These are phyloP conservation scores for Lunasporangiospora selenospora DNA, from an alignment of 192 early-diverging fungal genomes.

Conservation along the genomic window DNA sequence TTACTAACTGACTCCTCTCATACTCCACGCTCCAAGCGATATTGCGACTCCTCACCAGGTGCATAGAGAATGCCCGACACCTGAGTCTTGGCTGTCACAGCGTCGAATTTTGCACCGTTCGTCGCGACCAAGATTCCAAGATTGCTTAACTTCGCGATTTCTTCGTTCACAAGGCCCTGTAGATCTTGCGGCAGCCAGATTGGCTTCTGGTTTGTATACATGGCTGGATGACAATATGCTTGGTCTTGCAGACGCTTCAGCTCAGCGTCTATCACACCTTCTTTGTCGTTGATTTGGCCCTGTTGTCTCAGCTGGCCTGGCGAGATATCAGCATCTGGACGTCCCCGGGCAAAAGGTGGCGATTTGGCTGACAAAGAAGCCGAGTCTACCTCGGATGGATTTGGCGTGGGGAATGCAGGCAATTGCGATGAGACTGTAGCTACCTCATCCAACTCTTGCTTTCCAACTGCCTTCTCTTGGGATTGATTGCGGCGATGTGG, in stretches of 20 bases:
- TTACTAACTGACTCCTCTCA: too few relatives aligned
- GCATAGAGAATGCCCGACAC: constrained; percentile 32
- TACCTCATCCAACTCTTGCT: constrained; percentile 31
- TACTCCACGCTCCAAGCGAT: constrained; percentile 33
- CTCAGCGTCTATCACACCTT: constrained; percentile 9
- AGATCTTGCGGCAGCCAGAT: constrained; percentile 38
- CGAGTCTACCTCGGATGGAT: constrained; percentile 21
- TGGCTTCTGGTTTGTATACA: constrained; percentile 22
- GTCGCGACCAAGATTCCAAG: constrained; percentile 18
- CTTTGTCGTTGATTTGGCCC: too few relatives aligned
- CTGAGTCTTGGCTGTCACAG: constrained; percentile 25
- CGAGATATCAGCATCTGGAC: too few relatives aligned
- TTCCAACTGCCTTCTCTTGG: too few relatives aligned
- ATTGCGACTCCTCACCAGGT: constrained; percentile 35
- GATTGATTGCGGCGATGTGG: too few relatives aligned
- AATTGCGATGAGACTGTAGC: constrained; percentile 29
- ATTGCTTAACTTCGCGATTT: constrained; percentile 7
- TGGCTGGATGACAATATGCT: constrained; percentile 31
- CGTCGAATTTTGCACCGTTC: constrained; percentile 24
- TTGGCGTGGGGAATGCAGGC: constrained; percentile 31
- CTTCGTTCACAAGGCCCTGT: constrained; percentile 17
- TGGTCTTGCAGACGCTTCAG: constrained; percentile 29
- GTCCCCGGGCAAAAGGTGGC: too few relatives aligned
- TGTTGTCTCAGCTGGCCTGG: too few relatives aligned
- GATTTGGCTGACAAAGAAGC: not conserved